Base-by-base conservation (phyloP, 2,329 filamentous ascomycete genomes). In the Chaetomiaceae sp. region DNA sequence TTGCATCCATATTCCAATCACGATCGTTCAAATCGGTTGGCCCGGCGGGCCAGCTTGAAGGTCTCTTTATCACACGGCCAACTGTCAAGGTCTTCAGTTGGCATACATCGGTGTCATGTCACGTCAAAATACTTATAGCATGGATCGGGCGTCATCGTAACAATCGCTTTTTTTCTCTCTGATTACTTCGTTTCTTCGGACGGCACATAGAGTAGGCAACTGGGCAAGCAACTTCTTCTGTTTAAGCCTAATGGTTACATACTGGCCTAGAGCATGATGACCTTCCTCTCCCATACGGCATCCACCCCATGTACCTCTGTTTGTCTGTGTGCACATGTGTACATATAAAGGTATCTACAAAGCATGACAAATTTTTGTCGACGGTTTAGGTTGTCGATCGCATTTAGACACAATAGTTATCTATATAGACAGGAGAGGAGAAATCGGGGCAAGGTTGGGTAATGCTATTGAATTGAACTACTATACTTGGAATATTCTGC, bases 61-160 rank as follows among this genome's bases (percentile, higher is more conserved):
- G 44, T 47, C 23, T 47, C 20, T 23, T 40, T 42, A 11, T 42
- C 18, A 32, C 25, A 20, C 4, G 30, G 40, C 29, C 43, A 40
- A n/a, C 14, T 20, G 18, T 21, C 27, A 25, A 29, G 29, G 16
- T 27, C 10, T 25, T 9, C 23, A 42, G 14, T 30, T 43, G 44
- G 36, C 44, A 43, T 48, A 42, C 30, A 21, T 34, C 21, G 30
- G 44, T 37, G 44, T 49, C 45, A 49, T 40, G 48, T 51, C 42
- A 52, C 33, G 53, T 36, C 45, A 44, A 25, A 23, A 43, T 40
- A 11, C 36, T 42, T 42, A 27, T 33, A 56, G 54, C 54, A 56
- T 56, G 46, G 46, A 48, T 53, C 46, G 27, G 54, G 54, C 54
- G 54, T 56, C 54, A 34, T 51, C 21, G n/a, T 48, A 44, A 34